phyloP scores from a whole-genome alignment of 2,329 filamentous ascomycete species.

The Hymenoscyphus linearis region DNA sequence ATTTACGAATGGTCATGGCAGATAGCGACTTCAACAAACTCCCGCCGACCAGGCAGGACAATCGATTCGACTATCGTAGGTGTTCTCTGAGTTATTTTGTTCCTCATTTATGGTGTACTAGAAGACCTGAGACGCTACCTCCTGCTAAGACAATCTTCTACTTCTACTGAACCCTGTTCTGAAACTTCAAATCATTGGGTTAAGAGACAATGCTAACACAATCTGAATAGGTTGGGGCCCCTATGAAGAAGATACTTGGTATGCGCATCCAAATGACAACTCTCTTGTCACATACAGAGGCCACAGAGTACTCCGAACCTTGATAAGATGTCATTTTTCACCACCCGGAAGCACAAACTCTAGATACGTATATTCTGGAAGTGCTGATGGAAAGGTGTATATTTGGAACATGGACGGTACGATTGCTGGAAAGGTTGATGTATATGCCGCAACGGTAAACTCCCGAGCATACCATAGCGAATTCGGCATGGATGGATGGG shows the following conservation, averaged over 20 bases:
- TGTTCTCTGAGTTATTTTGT: too few species aligned
- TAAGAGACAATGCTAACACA: too few species aligned
- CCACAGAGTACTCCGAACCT: conserved; percentile 79
- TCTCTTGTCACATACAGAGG: conserved; percentile 90
- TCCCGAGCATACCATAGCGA: conserved; percentile 48
- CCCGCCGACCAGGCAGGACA: conserved; percentile 42
- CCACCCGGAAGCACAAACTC: conserved; percentile 81
- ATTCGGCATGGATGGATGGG: conserved; percentile 21
- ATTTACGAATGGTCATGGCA: conserved; percentile 82
- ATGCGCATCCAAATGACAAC: conserved; percentile 77
- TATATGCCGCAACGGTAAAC: conserved; percentile 62
- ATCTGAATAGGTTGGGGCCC: conserved; percentile 39
- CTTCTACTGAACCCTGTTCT: too few species aligned
- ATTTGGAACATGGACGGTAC: conserved; percentile 94
- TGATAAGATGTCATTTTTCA: conserved; percentile 94
- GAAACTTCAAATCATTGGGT: too few species aligned
- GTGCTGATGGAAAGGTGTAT: conserved; percentile 82
- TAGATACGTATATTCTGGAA: conserved; percentile 89
- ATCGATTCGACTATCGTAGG: conserved; percentile 67
- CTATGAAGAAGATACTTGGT: conserved; percentile 62
- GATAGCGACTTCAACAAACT: conserved; percentile 56
- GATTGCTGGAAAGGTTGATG: conserved; percentile 70
- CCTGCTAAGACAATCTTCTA: too few species aligned
- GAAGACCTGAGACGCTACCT: too few species aligned
- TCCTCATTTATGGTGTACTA: too few species aligned